Evolutionary conservation across 805 yeast genomes (phyloP), one percentile per base, ranked within the genome.

Genomic region (Wickerhamiella azymoides): DNA sequence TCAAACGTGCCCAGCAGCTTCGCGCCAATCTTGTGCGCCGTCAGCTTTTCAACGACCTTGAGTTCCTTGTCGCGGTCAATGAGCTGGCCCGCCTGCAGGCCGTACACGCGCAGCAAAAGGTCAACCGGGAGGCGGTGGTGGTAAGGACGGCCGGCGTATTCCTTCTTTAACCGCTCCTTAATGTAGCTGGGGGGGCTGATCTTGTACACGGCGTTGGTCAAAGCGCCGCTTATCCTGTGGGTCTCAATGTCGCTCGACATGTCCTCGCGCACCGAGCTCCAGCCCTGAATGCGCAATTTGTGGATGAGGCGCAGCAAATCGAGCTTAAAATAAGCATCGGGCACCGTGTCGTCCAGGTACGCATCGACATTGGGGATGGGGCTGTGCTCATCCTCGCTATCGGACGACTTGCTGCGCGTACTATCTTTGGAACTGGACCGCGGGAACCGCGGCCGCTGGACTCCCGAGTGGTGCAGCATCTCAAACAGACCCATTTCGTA

Each of bases 41-140:
- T 80, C 50, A 92, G 70, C 58, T 92, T 77, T 21, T 77, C 74
- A 47, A 92, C 68, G 2, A 80, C 74, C 44, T 72, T 69, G 52
- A 92, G 71, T 62, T 92, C 98, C 50, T 71, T 69, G 17, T 82
- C 81, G 55, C 98, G 69, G 62, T 92, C 96, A 52, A 92, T 86
- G 48, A 92, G 76, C 40, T 79, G 72, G 47, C 78, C 93, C 8
- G 80, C 93, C 57, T 85, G 84, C 32, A 83, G 80, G 17, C 98
- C 98, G 57, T 86, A 92, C 5, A 92, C 76, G 53, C 98, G 67
- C 50, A 92, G 65, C 37, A 92, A 64, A 30, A 92, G 65, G 10
- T 77, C 19, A 81, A 88, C 53, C 70, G 76, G 54, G 63, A 61
- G 49, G 57, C 62, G 48, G 50, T 54, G 56, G 46, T 56, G 61